Conservation (phyloP, 352 stramenopile species). For the Globisporangium alternatum region DNA sequence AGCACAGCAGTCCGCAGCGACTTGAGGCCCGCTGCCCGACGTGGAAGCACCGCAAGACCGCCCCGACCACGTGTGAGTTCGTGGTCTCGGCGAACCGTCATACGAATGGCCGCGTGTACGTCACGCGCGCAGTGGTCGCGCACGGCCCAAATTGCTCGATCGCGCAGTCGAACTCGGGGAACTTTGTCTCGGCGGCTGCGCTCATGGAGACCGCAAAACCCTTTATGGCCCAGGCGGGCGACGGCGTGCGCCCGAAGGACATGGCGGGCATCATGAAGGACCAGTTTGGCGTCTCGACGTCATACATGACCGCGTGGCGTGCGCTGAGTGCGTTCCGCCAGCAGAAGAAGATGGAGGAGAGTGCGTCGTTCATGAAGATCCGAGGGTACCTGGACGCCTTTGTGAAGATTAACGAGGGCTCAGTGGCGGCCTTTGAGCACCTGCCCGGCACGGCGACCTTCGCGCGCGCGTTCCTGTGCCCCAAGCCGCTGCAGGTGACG, state of each 20-base stretch:
- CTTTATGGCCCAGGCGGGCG: constrained; percentile 55
- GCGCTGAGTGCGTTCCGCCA: constrained; percentile 68
- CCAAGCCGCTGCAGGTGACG: constrained; percentile 47
- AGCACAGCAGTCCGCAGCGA: constrained; percentile 79
- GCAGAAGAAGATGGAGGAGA: constrained; percentile 65
- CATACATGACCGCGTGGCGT: constrained; percentile 80
- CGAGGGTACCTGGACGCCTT: constrained; percentile 62
- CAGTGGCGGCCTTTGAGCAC: constrained; percentile 66
- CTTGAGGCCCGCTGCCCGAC: constrained; percentile 74
- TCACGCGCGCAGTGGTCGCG: constrained; percentile 51
- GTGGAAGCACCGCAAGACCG: constrained; percentile 67
- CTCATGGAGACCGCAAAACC: constrained; percentile 74
- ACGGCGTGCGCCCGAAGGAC: constrained; percentile 66
- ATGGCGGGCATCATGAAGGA: constrained; percentile 84
- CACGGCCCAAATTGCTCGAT: constrained; percentile 50
- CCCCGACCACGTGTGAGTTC: constrained; percentile 52
- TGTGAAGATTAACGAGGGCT: constrained; percentile 50
- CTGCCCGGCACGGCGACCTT: constrained; percentile 41
- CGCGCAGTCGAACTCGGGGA: constrained; percentile 37
- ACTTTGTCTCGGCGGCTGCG: constrained; percentile 59
- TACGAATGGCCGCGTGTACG: constrained; percentile 71
- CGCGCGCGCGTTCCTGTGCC: constrained; percentile 64
- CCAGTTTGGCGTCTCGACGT: constrained; percentile 72
- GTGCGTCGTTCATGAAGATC: constrained; percentile 67
- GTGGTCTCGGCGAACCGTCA: constrained; percentile 75